phyloP scores from a whole-genome alignment of 805 yeast genomes.

The Blastobotrys terrestris region DNA sequence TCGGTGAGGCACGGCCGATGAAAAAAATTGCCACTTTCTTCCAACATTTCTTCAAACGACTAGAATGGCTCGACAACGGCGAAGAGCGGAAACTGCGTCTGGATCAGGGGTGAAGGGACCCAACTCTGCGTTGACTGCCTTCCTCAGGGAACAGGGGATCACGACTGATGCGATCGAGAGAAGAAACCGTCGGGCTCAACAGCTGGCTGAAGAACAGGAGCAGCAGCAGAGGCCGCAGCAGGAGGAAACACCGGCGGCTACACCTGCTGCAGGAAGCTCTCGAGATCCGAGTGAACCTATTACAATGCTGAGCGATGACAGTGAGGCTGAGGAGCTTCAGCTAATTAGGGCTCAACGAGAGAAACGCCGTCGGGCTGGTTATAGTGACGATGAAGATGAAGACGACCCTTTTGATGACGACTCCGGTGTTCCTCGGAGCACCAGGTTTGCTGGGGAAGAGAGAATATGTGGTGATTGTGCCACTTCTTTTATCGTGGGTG shows the following conservation, averaged over 20 bases:
- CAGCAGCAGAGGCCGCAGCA: constrained; percentile 20
- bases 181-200: constrained; percentile 33
- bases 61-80: not conserved
- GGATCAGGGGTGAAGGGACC: constrained; percentile 33
- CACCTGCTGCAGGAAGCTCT: constrained; percentile 9
- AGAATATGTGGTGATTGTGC: constrained; percentile 52
- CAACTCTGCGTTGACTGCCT: constrained; percentile 85
- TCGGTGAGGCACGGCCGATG: not conserved
- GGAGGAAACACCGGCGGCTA: constrained; percentile 13
- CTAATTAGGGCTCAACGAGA: constrained; percentile 34
- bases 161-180: constrained; percentile 59
- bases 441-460: not conserved
- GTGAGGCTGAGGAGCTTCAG: constrained; percentile 22
- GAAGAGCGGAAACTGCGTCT: not conserved
- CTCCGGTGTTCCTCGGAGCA: constrained; percentile 9
- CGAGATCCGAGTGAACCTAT: constrained; percentile 10
- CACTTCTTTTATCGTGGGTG: constrained; percentile 50
- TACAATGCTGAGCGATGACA: constrained; percentile 17
- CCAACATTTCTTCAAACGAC: not conserved
- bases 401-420: constrained; percentile 36
- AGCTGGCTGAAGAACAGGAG: constrained; percentile 23
- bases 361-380: constrained; percentile 35
- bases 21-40: not conserved
- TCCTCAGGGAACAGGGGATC: constrained; percentile 83
- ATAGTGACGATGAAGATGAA: constrained; percentile 28